Percentiles rank a stretch among this genome's conserved stretches.
These are phyloP conservation scores for Saccharomycopsis javanensis DNA, from an alignment of 805 yeast species.

Conservation along the genomic window DNA sequence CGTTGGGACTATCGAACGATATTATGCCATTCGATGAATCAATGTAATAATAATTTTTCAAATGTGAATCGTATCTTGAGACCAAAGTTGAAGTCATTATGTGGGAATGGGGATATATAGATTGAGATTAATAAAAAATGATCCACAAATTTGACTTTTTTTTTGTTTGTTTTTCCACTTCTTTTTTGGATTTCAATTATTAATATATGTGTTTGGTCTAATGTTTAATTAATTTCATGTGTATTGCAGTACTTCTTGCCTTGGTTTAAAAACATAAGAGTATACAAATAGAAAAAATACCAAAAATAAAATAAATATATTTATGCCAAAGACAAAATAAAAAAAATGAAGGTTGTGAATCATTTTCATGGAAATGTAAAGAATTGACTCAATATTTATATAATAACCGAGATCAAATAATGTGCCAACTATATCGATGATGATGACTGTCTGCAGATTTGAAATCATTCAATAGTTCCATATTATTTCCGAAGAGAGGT, in stretches of 20 bases:
- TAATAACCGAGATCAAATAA: background rate
- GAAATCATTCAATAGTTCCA: background rate
- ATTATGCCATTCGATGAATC: constrained; percentile 9
- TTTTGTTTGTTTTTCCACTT: too few relatives aligned
- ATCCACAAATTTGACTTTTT: too few relatives aligned
- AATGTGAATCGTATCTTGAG: constrained; percentile 6
- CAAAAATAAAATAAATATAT: too few relatives aligned
- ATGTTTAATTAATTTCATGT: too few relatives aligned
- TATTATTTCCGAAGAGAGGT: background rate
- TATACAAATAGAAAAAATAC: too few relatives aligned
- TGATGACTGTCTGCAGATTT: background rate
- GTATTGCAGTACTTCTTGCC: too few relatives aligned
- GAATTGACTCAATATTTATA: background rate
- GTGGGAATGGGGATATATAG: too few relatives aligned
- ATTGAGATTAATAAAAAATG: too few relatives aligned
- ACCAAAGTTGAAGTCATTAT: background rate
- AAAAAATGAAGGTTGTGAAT: background rate
- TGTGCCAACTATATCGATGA: background rate
- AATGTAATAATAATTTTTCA: constrained; percentile 9
- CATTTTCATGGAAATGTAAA: background rate
- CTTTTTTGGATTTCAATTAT: too few relatives aligned
- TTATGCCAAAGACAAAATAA: background rate
- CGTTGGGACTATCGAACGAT: constrained; percentile 14
- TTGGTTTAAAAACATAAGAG: too few relatives aligned
- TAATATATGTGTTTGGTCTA: too few relatives aligned